Conservation (phyloP, 2,329 filamentous ascomycete genomes). For the Neoarthrinium moseri region DNA sequence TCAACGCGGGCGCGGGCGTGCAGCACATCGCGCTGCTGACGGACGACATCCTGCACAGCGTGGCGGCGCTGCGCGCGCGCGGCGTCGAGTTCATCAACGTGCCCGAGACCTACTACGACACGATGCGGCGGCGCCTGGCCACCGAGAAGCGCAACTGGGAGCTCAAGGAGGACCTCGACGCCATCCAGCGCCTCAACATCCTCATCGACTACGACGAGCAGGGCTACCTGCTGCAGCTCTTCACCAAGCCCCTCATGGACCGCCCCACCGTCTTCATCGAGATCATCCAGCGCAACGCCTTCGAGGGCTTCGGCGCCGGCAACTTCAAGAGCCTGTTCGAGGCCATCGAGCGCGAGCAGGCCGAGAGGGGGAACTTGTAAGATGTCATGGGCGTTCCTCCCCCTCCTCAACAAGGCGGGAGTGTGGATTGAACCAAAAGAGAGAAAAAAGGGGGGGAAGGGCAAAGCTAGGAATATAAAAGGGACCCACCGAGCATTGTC, state of each 20-base stretch:
- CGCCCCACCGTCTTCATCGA: slow-evolving; percentile 94
- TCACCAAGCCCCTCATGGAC: slow-evolving; percentile 89
- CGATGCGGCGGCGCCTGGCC: slow-evolving; percentile 72
- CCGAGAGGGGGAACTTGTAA: slow-evolving; percentile 77
- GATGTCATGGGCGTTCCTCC: no score
- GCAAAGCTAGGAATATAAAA: no score
- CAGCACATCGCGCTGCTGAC: slow-evolving; percentile 93
- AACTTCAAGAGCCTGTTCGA: slow-evolving; percentile 97
- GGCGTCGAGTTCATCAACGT: slow-evolving; percentile 93
- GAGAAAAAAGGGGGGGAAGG: no score
- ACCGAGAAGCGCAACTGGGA: slow-evolving; percentile 58
- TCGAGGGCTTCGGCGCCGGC: slow-evolving; percentile 88
- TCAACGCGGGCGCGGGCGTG: slow-evolving; percentile 85
- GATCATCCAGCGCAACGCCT: slow-evolving; percentile 90
- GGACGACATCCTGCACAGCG: slow-evolving; percentile 72
- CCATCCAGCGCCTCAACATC: slow-evolving; percentile 75
- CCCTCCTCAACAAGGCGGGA: no score
- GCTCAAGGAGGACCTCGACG: slow-evolving; percentile 78
- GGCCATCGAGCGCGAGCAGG: slow-evolving; percentile 93
- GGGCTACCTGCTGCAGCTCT: slow-evolving; percentile 77
- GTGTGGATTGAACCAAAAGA: no score
- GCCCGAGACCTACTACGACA: slow-evolving; percentile 80
- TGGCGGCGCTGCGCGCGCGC: slow-evolving; percentile 76
- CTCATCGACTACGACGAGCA: slow-evolving; percentile 93
- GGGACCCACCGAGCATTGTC: no score